Base-by-base conservation (phyloP, 2,329 filamentous ascomycete species). In the Pyrenophora tritici-repentis region DNA sequence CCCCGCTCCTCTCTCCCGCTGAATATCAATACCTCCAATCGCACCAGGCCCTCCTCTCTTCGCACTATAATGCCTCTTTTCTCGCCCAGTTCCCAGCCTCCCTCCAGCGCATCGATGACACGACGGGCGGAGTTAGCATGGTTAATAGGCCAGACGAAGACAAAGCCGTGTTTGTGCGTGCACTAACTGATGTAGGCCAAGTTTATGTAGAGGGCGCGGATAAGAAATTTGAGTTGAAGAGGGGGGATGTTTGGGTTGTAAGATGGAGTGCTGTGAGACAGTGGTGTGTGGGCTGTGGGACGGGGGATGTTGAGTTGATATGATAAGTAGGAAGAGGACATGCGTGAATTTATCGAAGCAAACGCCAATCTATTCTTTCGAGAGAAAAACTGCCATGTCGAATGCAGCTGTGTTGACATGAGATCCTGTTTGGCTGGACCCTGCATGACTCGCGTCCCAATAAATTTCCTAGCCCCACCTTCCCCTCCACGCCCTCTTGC, bases 111-210 rank as follows among this genome's bases (percentile, higher is more conserved):
- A 78, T 99, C 46, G 95, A 97, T 75, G 94, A 99, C 76, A 90
- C 89, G 12, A 86, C 89, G 0, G 93, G 91, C 24, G 92, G 92
- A 8, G 87, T 93, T 49, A 91, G 84, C 76, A 99, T 99, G 94
- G 85, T 97, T 24, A 91, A 96, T 68, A 80, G 83, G 2, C 94
- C 94, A 0, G 94, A 97, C 70, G 76, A 86, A 40, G 89, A 94
- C 54, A 81, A 83, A 2, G 91, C 91, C 6, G 92, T 97, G 2
- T 97, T 99, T 73, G 85, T 91, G 34, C 81, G 93, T 55, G 81
- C 89, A 41, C 74, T 92, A 45, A 80, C 79, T 46, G 84, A 88
- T 65, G 77, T 79, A 2, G 77, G 82, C 4, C 81, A 86, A 10
- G 76, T 78, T 16, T 67, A 53, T 14, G 82, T 85, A 6, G 80